Evolutionary conservation across 1,284 basidiomycete species (phyloP), one percentile per base, ranked within the genome.

Genomic region (Trichosporon coremiiforme): DNA sequence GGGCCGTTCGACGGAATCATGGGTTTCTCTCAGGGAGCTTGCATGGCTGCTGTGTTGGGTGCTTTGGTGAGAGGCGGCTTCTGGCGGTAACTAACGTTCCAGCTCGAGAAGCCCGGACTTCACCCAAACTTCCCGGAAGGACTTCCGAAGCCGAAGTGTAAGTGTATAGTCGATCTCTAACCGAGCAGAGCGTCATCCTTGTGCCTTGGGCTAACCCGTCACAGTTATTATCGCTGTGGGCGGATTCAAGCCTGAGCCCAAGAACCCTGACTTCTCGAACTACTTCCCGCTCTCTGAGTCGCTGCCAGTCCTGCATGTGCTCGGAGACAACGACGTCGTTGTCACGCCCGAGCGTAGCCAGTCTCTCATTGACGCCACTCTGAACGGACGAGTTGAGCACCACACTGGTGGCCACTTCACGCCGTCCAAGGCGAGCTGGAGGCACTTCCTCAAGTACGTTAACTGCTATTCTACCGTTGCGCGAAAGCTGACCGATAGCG

Each of bases 11-110:
- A 86, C 68, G 93, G 92, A 35, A 87, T 95, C 17, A 89, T 95
- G 79, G 92, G 92, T 8, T 93, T 93, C 82, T 91, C 91, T 69
- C 92, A 95, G 84, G 93, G 93, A 35, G 93, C 90, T 15, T 89
- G 88, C 13, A 88, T 94, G 85, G 93, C 92, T 35, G 89, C 88
- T 6, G 77, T 93, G 31, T 83, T 94, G 36, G 83, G 90, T 57
- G 90, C 91, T 50, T 79, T 94, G 78, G 92, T 93, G 77, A 45
- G 41, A 45, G 20, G 12, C n/a, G 4, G 17, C 17, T 25, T 47
- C 45, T 53, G 31, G 63, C 35, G 20, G 36, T 10, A n/a, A 47
- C 71, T 31, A 45, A 69, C 68, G 65, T 47, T 64, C 10, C 72
- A 88, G 86, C 83, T 88, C 31, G 87, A 88, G 75, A 85, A 85